phyloP scores from a whole-genome alignment of 306 rosid species.

The Vachellia pachyceras region DNA sequence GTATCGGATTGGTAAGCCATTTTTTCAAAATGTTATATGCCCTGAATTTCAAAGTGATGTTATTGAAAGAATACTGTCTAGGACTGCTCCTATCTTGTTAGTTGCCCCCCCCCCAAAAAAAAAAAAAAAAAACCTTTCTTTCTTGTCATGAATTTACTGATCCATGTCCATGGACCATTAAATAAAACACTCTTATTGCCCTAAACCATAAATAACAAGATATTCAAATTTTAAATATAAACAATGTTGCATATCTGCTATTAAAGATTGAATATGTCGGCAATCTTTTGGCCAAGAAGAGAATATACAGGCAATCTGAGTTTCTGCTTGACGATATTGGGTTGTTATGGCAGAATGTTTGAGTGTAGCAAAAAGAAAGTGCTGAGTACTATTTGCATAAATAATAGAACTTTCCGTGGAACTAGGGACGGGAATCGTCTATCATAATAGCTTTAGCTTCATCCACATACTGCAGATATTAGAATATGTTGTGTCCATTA shows the following conservation, averaged over 20 bases:
- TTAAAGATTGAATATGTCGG: background rate
- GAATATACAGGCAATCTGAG: background rate
- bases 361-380: background rate
- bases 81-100: background rate
- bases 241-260: background rate
- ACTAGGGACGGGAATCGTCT: background rate
- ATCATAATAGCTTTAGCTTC: background rate
- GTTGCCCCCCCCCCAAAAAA: background rate
- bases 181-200: background rate
- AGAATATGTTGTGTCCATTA: background rate
- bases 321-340: background rate
- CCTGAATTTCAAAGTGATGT: background rate
- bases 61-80: background rate
- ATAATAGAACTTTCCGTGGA: background rate
- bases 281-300: background rate
- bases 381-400: background rate
- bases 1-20: constrained; percentile 70
- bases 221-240: constrained; percentile 3
- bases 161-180: background rate
- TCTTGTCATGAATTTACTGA: too few species aligned
- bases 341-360: background rate
- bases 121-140: too few species aligned
- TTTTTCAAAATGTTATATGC: constrained; percentile 11
- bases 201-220: background rate
- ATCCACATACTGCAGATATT: background rate